Base-by-base conservation (phyloP, 345 rosid genomes). In the Linum lewisii region DNA sequence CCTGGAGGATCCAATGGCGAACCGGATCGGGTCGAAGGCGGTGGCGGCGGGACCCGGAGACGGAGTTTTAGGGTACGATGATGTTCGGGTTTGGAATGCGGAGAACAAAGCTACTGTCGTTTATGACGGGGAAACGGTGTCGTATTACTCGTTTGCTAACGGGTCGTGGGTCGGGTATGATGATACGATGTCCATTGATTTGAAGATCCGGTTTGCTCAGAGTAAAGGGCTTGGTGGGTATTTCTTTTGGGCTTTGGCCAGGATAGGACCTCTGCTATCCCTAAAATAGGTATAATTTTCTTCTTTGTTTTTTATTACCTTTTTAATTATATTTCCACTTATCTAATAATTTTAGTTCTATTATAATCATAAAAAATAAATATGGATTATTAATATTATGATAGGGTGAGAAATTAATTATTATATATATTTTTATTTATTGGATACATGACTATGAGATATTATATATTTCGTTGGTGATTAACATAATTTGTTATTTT, bases 151-250 rank as follows among this genome's bases (percentile, higher is more conserved):
- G 7, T 68, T 69, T 29, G 44, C 42, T 0, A 75, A 67, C 6
- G 66, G 62, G 5, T n/a, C 47, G 14, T 73, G 84, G 84, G 51
- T 63, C 18, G 84, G 82, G 66, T 69, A 77, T 55, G 78, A 81
- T 24, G 89, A 74, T 18, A 21, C 20, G 4, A 0, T 36, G 47
- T 73, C 81, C n/a, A 29, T 62, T 26, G 62, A 58, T 57, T 9
- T 19, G 50, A 82, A 71, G 73, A 70, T 76, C 37, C 42, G 13
- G 15, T 80, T 62, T 57, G 77, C 79, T 0, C 37, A 47, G 60
- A 42, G 20, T 1, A 53, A 23, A 58, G 76, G 76, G 62, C 53
- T 75, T 55, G 56, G 69, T 22, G 84, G 87, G 4, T 79, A 69
- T 44, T 75, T 77, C 66, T 77, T 76, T 34, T 73, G 75, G 74